Percentiles rank a stretch among this genome's conserved stretches.
Evolutionary conservation across 805 yeast genomes (phyloP).

Genomic region (Zygotorulaspora florentina): DNA sequence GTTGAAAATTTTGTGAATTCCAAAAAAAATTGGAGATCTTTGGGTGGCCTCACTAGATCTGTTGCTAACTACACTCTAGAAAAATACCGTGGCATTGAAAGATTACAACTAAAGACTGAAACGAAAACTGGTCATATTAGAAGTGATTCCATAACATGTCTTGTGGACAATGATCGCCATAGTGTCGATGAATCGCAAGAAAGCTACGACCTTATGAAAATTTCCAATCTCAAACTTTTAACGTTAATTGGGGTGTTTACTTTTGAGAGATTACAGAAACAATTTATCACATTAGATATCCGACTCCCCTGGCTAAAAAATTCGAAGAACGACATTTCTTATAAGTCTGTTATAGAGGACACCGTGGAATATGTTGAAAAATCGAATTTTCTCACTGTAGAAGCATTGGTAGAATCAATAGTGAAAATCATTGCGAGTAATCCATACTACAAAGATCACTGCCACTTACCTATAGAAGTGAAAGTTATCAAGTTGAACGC

Average conservation of each 20-base stretch:
- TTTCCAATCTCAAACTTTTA: constrained; percentile 52
- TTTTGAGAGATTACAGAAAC: constrained; percentile 79
- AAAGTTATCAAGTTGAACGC: constrained; percentile 85
- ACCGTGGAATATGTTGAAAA: constrained; percentile 61
- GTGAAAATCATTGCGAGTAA: constrained; percentile 52
- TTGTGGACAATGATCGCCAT: constrained; percentile 7
- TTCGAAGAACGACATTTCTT: constrained; percentile 11
- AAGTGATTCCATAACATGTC: constrained; percentile 28
- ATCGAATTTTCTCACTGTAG: constrained; percentile 88
- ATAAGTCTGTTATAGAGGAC: constrained; percentile 44
- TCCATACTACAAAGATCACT: constrained; percentile 38
- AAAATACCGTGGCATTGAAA: constrained; percentile 22
- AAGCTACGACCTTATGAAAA: constrained; percentile 29
- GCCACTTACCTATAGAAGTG: constrained; percentile 42
- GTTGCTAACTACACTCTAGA: constrained; percentile 45
- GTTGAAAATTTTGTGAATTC: constrained; percentile 50
- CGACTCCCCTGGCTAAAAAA: constrained; percentile 41
- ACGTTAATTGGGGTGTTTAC: constrained; percentile 92
- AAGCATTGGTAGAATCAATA: constrained; percentile 76
- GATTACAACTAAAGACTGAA: constrained; percentile 17
- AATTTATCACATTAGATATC: constrained; percentile 61
- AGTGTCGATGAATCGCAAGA: background rate
- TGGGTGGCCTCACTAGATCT: constrained; percentile 42
- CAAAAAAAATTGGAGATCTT: constrained; percentile 33
- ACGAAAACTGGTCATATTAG: constrained; percentile 30